Evolutionary conservation across 1,284 basidiomycete species (phyloP).

Genomic region (Apiotrichum gracile): DNA sequence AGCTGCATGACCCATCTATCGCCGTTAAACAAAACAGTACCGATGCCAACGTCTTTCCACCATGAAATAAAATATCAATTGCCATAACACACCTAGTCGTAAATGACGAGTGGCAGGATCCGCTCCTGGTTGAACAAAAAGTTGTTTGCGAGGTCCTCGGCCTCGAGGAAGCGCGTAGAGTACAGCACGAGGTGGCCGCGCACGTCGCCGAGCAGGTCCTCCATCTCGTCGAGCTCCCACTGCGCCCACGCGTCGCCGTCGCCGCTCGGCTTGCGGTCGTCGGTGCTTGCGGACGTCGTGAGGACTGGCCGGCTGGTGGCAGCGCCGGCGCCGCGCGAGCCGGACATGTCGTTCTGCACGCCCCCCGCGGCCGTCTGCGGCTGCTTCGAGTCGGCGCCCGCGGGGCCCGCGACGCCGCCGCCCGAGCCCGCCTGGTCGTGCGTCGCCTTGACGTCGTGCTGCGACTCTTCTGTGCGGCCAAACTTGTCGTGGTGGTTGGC

Average conservation of each 20-base stretch:
- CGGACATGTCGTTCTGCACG: background rate
- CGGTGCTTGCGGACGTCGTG: no score
- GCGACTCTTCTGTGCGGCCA: constrained; percentile 35
- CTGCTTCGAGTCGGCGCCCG: constrained; percentile 5
- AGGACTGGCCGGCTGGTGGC: no score
- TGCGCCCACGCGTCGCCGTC: constrained; percentile 67
- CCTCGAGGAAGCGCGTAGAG: constrained; percentile 76
- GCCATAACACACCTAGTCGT: constrained; percentile 27
- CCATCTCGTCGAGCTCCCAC: constrained; percentile 83
- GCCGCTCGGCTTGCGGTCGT: constrained; percentile 43
- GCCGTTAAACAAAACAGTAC: no score
- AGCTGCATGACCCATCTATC: no score
- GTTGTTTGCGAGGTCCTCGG: constrained; percentile 76
- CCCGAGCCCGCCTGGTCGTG: constrained; percentile 49
- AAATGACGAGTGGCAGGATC: constrained; percentile 50
- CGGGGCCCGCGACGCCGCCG: constrained; percentile 44
- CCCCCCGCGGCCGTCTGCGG: background rate
- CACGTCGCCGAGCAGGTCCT: constrained; percentile 64
- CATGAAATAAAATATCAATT: no score
- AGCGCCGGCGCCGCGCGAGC: no score
- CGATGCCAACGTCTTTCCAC: no score
- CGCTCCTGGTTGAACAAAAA: constrained; percentile 82
- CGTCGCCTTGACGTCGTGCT: constrained; percentile 39
- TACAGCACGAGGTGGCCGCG: constrained; percentile 83
- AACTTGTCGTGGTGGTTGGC: constrained; percentile 65